These are phyloP conservation scores for Trametes pubescens DNA, from an alignment of 1,284 basidiomycete genomes.

Conservation along the genomic window DNA sequence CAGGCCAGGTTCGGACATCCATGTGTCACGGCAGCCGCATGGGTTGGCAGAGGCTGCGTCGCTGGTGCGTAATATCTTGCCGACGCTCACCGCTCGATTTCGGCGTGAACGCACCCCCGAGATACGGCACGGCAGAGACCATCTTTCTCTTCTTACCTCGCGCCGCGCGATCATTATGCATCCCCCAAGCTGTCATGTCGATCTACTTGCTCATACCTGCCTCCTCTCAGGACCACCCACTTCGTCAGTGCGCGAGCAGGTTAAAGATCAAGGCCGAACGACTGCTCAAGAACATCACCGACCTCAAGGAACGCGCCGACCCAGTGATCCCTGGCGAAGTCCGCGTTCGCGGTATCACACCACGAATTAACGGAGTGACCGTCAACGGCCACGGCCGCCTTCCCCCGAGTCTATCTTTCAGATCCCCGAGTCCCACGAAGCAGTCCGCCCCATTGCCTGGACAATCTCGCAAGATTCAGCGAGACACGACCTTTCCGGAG, in stretches of 20 bases:
- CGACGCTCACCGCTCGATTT: conserved; percentile 9
- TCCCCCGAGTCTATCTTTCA: conserved; percentile 33
- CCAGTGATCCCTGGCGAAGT: conserved; percentile 64
- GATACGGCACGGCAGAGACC: not conserved
- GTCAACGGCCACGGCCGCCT: conserved; percentile 42
- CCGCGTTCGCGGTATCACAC: conserved; percentile 39
- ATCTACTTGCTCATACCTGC: not conserved
- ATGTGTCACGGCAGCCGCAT: not conserved
- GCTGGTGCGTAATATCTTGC: conserved; percentile 1
- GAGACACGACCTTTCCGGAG: conserved; percentile 64
- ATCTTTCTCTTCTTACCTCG: not conserved
- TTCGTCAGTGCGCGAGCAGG: conserved; percentile 80
- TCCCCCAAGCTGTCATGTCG: not conserved
- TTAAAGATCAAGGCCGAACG: conserved; percentile 83
- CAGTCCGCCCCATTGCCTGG: conserved; percentile 33
- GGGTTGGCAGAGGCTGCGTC: not conserved
- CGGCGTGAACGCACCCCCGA: not conserved
- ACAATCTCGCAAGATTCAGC: conserved; percentile 33
- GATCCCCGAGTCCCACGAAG: conserved; percentile 43
- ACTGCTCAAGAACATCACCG: conserved; percentile 88
- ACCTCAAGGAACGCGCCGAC: conserved; percentile 81
- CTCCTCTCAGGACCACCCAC: conserved; percentile 69
- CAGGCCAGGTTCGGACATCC: not conserved
- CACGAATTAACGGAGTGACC: conserved; percentile 45
- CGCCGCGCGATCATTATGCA: not conserved